These are phyloP conservation scores for Candida parachauliodes DNA, from an alignment of 805 yeast species.

Conservation along the genomic window DNA sequence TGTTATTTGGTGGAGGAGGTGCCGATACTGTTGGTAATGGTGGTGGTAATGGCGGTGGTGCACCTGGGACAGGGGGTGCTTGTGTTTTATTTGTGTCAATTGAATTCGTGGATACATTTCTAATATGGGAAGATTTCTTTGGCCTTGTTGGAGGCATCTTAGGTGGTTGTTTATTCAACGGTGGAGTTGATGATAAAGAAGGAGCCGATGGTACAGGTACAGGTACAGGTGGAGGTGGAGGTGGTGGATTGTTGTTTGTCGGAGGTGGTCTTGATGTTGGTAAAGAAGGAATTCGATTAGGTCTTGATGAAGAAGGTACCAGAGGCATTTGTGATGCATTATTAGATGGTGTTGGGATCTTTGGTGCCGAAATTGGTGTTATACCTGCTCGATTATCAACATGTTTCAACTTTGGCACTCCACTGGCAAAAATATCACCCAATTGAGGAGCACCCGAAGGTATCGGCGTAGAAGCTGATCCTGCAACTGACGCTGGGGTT, in stretches of 20 bases:
- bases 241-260: constrained; percentile 12
- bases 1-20: constrained; percentile 14
- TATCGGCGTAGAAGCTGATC: constrained; percentile 17
- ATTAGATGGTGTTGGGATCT: constrained; percentile 22
- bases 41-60: constrained; percentile 11
- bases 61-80: constrained; percentile 9
- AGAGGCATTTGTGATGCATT: constrained; percentile 1
- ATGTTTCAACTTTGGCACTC: constrained; percentile 66
- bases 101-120: constrained; percentile 20
- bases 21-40: constrained; percentile 2
- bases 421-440: constrained; percentile 74
- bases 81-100: constrained; percentile 15
- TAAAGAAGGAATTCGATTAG: constrained; percentile 12
- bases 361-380: constrained; percentile 37
- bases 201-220: constrained; percentile 4
- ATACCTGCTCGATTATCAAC: constrained; percentile 35
- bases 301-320: constrained; percentile 10
- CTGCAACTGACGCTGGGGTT: constrained; percentile 13
- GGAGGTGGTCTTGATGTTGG: constrained; percentile 15
- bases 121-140: constrained; percentile 33
- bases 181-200: constrained; percentile 4
- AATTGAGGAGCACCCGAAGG: constrained; percentile 45
- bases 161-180: constrained; percentile 17
- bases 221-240: constrained; percentile 12
- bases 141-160: constrained; percentile 41